A percentile compares a stretch with the other conserved stretches of the same genome.
Evolutionary conservation across 352 stramenopile genomes (phyloP).

Genomic region (Globisporangium takayamanum): DNA sequence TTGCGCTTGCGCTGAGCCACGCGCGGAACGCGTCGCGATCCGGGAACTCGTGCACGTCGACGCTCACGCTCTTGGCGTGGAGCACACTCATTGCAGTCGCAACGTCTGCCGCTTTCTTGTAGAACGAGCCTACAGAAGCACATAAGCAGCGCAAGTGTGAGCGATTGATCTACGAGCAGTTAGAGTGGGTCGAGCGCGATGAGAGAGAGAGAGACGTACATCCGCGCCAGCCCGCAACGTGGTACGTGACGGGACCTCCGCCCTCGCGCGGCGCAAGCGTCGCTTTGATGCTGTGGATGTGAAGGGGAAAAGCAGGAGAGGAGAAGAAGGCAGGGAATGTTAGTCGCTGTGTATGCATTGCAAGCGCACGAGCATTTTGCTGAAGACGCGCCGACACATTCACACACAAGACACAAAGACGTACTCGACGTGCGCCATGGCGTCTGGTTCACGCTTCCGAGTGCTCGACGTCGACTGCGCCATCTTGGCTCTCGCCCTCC

Average conservation of each 20-base stretch:
- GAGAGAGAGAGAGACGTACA: slow-evolving; percentile 23
- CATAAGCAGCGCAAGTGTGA: background rate
- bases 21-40: slow-evolving; percentile 49
- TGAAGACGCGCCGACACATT: background rate
- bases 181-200: background rate
- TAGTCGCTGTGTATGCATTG: background rate
- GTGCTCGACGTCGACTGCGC: slow-evolving; percentile 9
- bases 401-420: slow-evolving; percentile 10
- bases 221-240: slow-evolving; percentile 66
- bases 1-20: slow-evolving; percentile 38
- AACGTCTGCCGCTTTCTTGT: slow-evolving; percentile 54
- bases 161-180: background rate
- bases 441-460: slow-evolving; percentile 21
- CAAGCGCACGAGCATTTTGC: background rate
- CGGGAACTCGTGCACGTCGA: slow-evolving; percentile 42
- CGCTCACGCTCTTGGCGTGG: slow-evolving; percentile 43
- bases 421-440: slow-evolving; percentile 52
- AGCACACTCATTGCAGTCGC: slow-evolving; percentile 56
- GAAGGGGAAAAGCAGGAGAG: background rate
- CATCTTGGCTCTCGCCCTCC: background rate
- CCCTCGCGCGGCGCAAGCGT: slow-evolving; percentile 23
- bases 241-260: slow-evolving; percentile 31
- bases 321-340: background rate
- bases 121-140: slow-evolving; percentile 31
- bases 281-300: slow-evolving; percentile 34